A percentile compares a stretch with the other conserved stretches of the same genome.
phyloP scores from a whole-genome alignment of 768 basidiomycete species.

The Amanita pallidorosea region DNA sequence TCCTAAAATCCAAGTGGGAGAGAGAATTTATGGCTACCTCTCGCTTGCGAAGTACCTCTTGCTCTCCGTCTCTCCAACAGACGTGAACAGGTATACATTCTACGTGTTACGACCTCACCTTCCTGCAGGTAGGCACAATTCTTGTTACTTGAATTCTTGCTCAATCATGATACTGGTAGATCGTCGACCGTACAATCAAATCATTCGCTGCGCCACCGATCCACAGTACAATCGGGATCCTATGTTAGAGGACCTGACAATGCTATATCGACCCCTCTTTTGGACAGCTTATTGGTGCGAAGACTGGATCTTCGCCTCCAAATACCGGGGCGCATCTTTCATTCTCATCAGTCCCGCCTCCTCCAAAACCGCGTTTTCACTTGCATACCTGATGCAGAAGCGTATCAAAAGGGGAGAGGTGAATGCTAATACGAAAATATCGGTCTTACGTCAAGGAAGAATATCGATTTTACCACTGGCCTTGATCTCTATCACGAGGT shows the following conservation, averaged over 20 bases:
- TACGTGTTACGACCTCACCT: slow-evolving; percentile 52
- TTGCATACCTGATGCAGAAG: slow-evolving; percentile 49
- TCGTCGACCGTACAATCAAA: slow-evolving; percentile 58
- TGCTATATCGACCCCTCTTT: slow-evolving; percentile 65
- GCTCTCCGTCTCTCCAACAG: slow-evolving; percentile 36
- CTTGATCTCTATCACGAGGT: slow-evolving; percentile 50
- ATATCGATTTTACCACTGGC: slow-evolving; percentile 40
- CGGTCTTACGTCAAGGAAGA: slow-evolving; percentile 51
- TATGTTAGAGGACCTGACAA: slow-evolving; percentile 46
- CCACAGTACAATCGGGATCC: slow-evolving; percentile 40
- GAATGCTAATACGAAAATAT: slow-evolving; percentile 25
- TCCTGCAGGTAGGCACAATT: slow-evolving; percentile 34
- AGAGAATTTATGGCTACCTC: slow-evolving; percentile 56
- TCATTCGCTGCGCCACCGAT: slow-evolving; percentile 48
- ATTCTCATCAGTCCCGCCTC: slow-evolving; percentile 63
- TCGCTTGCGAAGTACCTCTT: slow-evolving; percentile 49
- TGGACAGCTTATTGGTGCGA: slow-evolving; percentile 74
- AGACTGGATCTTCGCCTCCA: slow-evolving; percentile 48
- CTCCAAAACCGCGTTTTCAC: slow-evolving; percentile 61
- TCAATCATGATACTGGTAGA: slow-evolving; percentile 26
- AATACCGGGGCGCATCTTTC: slow-evolving; percentile 34
- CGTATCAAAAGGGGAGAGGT: slow-evolving; percentile 23
- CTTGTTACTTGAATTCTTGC: not conserved
- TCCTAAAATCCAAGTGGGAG: slow-evolving; percentile 36
- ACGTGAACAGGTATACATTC: slow-evolving; percentile 45